A percentile compares a stretch with the other conserved stretches of the same genome.
These are phyloP conservation scores for Tieghemostelium lacteum DNA, from an alignment of 78 protist genomes.

Conservation along the genomic window DNA sequence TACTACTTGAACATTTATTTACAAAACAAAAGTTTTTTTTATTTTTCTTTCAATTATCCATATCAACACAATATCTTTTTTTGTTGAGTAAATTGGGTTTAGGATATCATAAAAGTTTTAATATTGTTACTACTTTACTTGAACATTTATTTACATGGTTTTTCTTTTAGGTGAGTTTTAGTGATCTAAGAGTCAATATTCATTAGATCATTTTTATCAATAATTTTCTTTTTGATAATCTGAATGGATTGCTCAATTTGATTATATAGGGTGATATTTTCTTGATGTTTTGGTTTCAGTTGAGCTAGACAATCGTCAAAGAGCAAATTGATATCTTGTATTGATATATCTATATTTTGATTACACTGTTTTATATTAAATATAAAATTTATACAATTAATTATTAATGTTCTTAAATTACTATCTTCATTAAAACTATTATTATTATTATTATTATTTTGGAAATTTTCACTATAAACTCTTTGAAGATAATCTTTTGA, in stretches of 20 bases:
- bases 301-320: slow-evolving; percentile 23
- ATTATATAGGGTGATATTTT: slow-evolving; percentile 40
- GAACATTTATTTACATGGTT: too few relatives aligned
- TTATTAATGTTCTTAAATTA: background rate
- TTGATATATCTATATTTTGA: slow-evolving; percentile 21
- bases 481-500: slow-evolving; percentile 4
- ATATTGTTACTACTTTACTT: background rate
- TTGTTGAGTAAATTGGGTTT: too few relatives aligned
- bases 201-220: too few relatives aligned
- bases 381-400: slow-evolving; percentile 1
- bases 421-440: background rate
- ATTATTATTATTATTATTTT: background rate
- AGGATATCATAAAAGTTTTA: background rate
- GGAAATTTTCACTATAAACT: background rate
- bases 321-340: slow-evolving; percentile 22
- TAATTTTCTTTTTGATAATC: slow-evolving; percentile 23
- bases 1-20: too few relatives aligned
- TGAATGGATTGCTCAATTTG: slow-evolving; percentile 31
- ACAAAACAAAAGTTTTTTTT: too few relatives aligned
- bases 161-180: too few relatives aligned
- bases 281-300: slow-evolving; percentile 37
- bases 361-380: slow-evolving; percentile 21
- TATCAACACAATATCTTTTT: too few relatives aligned
- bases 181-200: too few relatives aligned
- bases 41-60: background rate